Evolutionary conservation across 371 early-diverging fungal species (phyloP), one percentile per base, ranked within the genome.

Genomic region (Chytridium lagenaria): DNA sequence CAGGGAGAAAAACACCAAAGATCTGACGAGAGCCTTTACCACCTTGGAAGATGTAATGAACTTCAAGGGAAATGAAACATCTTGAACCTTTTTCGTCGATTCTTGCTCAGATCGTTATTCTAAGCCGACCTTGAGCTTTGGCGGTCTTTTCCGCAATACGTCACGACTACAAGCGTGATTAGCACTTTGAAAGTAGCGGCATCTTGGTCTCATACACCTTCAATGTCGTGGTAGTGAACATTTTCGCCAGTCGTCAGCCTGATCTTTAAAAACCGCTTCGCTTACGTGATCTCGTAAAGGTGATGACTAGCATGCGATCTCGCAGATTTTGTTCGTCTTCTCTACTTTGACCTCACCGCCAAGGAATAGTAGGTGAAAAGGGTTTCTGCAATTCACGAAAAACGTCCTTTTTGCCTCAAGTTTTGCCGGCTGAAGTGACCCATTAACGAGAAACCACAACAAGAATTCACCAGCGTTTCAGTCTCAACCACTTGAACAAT

Each of bases 121-220:
- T 16, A 66, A 16, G 2, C 44, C n/a, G 64, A 0, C 31, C 36
- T 37, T 37, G 34, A 34, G 69, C 59, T 3, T 78, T 67, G 2
- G 7, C 30, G 22, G 61, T 61, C 36, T 5, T 74, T 61, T 1
- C 67, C 34, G 5, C 80, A 78, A 28, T 19, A 30, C 0, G 80
- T 77, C 22, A 71, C 36, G 59, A 81, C 81, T 1, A 83, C 84
- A 2, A 96, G 59, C 34, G 89, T 80, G 28, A 95, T 82, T 51
- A 98, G 78, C 3, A 94, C 96, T 0, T 96, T 90, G 61, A 90
- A 88, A 91, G 49, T 0, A 93, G 81, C 1, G 95, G 91, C 0
- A 96, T 79, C 68, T 94, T 90, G 0, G 94, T 91, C 83, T 97
- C 98, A 78, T 97, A 98, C 0, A 95, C 95, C 95, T 69, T 92